Evolutionary conservation across 345 rosid genomes (phyloP), one percentile per base, ranked within the genome.

Genomic region (Dipteronia sinensis): DNA sequence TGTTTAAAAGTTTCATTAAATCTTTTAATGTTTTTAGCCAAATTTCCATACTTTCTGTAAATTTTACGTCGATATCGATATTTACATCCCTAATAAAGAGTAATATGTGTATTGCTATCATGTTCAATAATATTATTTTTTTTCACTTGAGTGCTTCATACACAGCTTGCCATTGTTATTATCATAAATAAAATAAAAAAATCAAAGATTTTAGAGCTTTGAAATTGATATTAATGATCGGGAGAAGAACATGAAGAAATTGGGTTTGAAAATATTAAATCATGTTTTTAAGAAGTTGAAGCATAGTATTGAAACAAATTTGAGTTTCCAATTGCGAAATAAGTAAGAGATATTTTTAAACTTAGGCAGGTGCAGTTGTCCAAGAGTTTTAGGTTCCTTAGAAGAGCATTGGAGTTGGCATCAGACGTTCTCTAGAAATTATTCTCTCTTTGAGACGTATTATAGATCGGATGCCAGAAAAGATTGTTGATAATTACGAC

Each of bases 391-490:
- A 81, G 90, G 86, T 16, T 95, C 99, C 17, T 65, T 91, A 58
- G 97, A 95, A 55, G 98, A 92, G 65, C 85, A 89, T 1, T 84
- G 88, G 86, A 79, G 80, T 70, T 95, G 99, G 99, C 94, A 95
- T 80, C 87, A 83, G 68, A 85, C 87, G 82, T 97, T 95, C 70
- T 81, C 93, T 68, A 79, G 89, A 78, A 97, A 98, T 76, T 85
- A 93, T 95, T 83, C 92, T 95, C 71, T 82, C 90, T 31, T 85
- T 93, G 82, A 85, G 86, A 79, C 94, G 85, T 78, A 90, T 95
- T 59, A 82, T 98, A 76, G 92, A 90, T 84, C 92, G 87, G 64
- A 66, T 95, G 82, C 99, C 98, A 2, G 78, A 78, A 56, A 93
- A 89, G 66, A 90, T 93, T 70, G 85, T 93, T 61, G 88, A 90